phyloP scores from a whole-genome alignment of 148 eudicot species.

The Camellia sinensis region DNA sequence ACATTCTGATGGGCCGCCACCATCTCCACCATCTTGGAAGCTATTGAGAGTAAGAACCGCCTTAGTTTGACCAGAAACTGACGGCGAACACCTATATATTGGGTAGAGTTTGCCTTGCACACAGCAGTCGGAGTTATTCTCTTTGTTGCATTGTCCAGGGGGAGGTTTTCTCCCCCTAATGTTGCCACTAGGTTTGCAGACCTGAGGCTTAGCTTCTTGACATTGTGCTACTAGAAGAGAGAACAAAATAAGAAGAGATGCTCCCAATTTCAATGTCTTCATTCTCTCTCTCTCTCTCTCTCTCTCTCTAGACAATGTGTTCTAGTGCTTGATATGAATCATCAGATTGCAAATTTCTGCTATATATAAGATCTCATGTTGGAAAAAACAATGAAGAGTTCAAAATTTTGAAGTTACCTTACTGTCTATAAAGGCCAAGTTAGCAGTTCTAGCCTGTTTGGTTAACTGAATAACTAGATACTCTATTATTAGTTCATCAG shows the following conservation, averaged over 20 bases:
- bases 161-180: slow-evolving; percentile 28
- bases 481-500: too few relatives aligned
- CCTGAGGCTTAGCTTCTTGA: slow-evolving; percentile 2
- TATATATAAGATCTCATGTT: too few relatives aligned
- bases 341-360: too few relatives aligned
- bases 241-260: not conserved
- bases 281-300: not conserved
- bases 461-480: too few relatives aligned
- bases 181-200: slow-evolving; percentile 26
- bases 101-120: slow-evolving; percentile 16
- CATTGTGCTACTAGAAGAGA: not conserved
- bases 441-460: too few relatives aligned
- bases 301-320: too few relatives aligned
- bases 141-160: slow-evolving; percentile 25
- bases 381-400: too few relatives aligned
- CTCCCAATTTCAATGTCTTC: not conserved
- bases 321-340: too few relatives aligned
- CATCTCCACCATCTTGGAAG: slow-evolving; percentile 37
- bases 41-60: slow-evolving; percentile 36
- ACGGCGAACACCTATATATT: not conserved
- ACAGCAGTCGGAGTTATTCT: not conserved
- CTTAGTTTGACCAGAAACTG: slow-evolving; percentile 17
- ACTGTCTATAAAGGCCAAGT: too few relatives aligned
- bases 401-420: too few relatives aligned
- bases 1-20: slow-evolving; percentile 37